phyloP scores from a whole-genome alignment of 2,329 filamentous ascomycete species.

The Colletotrichum simmondsii region DNA sequence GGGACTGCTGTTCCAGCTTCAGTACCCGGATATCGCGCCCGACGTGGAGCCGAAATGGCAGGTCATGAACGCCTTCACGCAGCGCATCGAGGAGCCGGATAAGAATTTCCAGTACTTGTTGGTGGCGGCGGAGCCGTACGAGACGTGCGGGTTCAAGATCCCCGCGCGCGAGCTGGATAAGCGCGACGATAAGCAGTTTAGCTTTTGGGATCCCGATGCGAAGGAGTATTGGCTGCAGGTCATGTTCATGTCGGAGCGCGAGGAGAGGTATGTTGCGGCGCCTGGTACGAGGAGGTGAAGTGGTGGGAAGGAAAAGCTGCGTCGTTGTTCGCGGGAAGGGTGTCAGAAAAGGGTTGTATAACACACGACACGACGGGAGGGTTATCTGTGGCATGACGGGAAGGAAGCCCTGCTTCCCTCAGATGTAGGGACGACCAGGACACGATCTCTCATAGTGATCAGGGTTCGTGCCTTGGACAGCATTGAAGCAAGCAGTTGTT shows the following conservation, averaged over 20 bases:
- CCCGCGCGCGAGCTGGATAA: conserved; percentile 94
- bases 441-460: background rate
- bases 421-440: too few relatives aligned
- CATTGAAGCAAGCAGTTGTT: background rate
- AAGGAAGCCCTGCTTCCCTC: background rate
- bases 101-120: conserved; percentile 95
- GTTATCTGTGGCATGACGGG: background rate
- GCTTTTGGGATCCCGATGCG: conserved; percentile 93
- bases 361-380: background rate
- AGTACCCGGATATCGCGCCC: conserved; percentile 89
- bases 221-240: conserved; percentile 99
- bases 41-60: conserved; percentile 85
- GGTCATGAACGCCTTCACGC: conserved; percentile 98
- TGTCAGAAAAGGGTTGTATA: background rate
- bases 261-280: conserved; percentile 83
- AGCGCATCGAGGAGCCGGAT: conserved; percentile 94
- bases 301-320: too few relatives aligned
- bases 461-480: background rate
- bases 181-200: conserved; percentile 88
- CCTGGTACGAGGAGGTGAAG: conserved; percentile 65
- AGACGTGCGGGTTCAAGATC: conserved; percentile 96
- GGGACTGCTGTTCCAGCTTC: conserved; percentile 93
- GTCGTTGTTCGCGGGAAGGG: background rate
- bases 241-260: conserved; percentile 97
- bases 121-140: conserved; percentile 96